A percentile compares a stretch with the other conserved stretches of the same genome.
Conservation (phyloP, 2,329 filamentous ascomycete genomes). For the Fusarium tjaetaba region DNA sequence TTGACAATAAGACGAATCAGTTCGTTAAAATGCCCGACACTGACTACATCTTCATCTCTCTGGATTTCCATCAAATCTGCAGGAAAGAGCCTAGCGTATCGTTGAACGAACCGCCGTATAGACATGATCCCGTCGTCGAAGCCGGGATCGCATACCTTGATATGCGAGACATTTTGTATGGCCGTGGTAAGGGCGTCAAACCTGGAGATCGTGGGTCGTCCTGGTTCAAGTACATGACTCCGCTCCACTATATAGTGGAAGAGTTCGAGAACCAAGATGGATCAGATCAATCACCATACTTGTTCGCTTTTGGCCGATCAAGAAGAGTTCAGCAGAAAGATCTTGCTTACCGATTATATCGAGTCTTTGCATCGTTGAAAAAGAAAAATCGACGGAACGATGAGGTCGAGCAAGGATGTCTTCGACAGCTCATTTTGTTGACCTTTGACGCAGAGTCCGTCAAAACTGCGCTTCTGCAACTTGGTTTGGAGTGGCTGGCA, state of each 20-base stretch:
- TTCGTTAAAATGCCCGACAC: not conserved
- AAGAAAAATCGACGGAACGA: constrained; percentile 11
- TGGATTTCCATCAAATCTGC: constrained; percentile 13
- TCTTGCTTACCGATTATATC: not conserved
- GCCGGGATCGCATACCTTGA: constrained; percentile 17
- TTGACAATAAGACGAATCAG: not conserved
- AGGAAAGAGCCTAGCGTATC: not conserved
- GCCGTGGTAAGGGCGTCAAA: not conserved
- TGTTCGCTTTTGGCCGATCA: constrained; percentile 31
- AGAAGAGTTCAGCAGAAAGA: not conserved
- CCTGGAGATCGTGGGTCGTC: constrained; percentile 25
- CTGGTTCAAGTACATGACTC: constrained; percentile 30
- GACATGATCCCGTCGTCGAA: constrained; percentile 14
- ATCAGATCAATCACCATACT: not conserved
- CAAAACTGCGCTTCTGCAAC: not conserved
- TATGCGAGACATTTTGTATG: constrained; percentile 16
- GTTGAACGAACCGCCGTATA: not conserved
- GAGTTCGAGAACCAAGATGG: constrained; percentile 10
- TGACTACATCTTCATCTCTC: constrained; percentile 17
- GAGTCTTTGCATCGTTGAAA: not conserved
- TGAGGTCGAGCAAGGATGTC: not conserved
- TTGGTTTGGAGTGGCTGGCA: constrained; percentile 8
- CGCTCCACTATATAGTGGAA: constrained; percentile 16
- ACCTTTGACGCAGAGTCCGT: constrained; percentile 4
- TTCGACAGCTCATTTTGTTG: constrained; percentile 24